Conservation (phyloP, 2,329 filamentous ascomycete species). For the Acephala macrosclerotiorum region DNA sequence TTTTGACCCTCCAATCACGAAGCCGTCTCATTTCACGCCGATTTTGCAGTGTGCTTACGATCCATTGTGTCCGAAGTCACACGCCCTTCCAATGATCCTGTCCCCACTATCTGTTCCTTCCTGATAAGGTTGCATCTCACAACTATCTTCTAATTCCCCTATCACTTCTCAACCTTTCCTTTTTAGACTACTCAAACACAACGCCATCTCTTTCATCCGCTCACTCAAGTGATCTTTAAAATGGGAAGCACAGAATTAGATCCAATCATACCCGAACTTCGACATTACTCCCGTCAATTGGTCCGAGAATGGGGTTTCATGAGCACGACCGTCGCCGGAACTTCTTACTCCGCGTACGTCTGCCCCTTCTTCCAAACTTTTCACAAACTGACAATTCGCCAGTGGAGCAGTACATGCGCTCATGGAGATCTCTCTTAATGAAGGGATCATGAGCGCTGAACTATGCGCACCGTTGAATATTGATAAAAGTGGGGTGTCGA, state of each 20-base stretch:
- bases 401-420: conserved; percentile 33
- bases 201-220: too few species aligned
- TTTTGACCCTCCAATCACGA: too few species aligned
- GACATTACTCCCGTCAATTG: conserved; percentile 38
- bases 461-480: conserved; percentile 36
- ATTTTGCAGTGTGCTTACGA: too few species aligned
- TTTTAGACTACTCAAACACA: too few species aligned
- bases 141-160: too few species aligned
- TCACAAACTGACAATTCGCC: background rate
- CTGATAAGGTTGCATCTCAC: too few species aligned
- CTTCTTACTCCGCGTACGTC: conserved; percentile 32
- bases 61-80: too few species aligned
- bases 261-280: conserved; percentile 26
- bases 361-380: background rate
- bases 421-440: conserved; percentile 37
- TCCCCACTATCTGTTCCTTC: too few species aligned
- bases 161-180: too few species aligned
- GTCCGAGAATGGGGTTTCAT: conserved; percentile 42
- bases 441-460: conserved; percentile 20
- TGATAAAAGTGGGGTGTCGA: conserved; percentile 24
- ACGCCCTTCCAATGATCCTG: too few species aligned
- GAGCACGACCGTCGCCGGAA: conserved; percentile 31
- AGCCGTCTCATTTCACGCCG: too few species aligned
- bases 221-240: too few species aligned
- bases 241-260: background rate